Evolutionary conservation across 352 stramenopile species (phyloP).

Genomic region (Pythium monospermum): DNA sequence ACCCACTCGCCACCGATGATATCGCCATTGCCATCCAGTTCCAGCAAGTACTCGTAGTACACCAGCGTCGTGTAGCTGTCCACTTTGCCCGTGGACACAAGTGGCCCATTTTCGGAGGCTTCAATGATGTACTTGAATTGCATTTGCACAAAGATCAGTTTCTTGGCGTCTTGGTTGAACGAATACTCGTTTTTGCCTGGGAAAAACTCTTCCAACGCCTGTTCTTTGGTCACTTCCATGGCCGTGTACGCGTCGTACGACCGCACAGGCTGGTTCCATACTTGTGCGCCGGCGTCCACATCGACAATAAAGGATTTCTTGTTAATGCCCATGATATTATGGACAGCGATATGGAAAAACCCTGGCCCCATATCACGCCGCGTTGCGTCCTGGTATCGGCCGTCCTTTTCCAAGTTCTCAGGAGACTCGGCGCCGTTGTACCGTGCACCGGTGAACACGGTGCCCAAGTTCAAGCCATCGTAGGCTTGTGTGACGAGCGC

Average conservation of each 20-base stretch:
- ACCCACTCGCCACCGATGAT: conserved; percentile 69
- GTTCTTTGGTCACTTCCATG: neutral
- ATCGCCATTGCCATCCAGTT: conserved; percentile 47
- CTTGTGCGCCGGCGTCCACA: conserved; percentile 9
- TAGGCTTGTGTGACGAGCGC: conserved; percentile 23
- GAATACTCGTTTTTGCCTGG: conserved; percentile 23
- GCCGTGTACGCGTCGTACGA: conserved; percentile 10
- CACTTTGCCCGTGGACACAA: conserved; percentile 41
- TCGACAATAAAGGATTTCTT: conserved; percentile 21
- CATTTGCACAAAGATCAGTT: conserved; percentile 46
- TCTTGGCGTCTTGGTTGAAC: conserved; percentile 58
- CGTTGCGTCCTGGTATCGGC: conserved; percentile 15
- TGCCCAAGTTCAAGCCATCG: conserved; percentile 18
- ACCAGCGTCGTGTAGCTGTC: conserved; percentile 47
- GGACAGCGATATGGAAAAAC: conserved; percentile 23
- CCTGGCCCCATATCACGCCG: conserved; percentile 20
- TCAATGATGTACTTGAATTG: conserved; percentile 62
- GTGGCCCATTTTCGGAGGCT: conserved; percentile 41
- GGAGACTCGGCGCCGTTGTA: conserved; percentile 17
- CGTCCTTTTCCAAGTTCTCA: conserved; percentile 9
- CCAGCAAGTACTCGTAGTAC: conserved; percentile 69
- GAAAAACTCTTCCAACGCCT: conserved; percentile 10
- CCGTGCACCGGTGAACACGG: conserved; percentile 22
- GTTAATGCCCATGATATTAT: conserved; percentile 21
- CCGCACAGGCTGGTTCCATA: conserved; percentile 22